These are phyloP conservation scores for Phalaenopsis equestris DNA, from an alignment of 106 monocot species.

Conservation along the genomic window DNA sequence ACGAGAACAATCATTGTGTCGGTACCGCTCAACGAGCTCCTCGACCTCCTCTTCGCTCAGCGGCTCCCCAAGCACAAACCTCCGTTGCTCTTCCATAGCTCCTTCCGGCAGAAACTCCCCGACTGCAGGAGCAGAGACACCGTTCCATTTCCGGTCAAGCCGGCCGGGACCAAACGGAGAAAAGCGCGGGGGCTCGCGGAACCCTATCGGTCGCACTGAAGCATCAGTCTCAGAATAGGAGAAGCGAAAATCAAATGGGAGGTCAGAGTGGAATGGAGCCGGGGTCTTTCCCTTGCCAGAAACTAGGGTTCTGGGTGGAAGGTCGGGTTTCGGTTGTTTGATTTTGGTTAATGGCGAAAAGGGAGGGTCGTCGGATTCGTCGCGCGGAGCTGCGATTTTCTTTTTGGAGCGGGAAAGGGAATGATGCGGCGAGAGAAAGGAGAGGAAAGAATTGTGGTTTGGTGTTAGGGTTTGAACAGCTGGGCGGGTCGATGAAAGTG, in stretches of 20 bases:
- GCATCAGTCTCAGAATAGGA: constrained; percentile 79
- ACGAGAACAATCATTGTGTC: constrained; percentile 62
- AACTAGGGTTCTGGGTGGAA: not conserved
- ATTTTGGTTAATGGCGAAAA: constrained; percentile 19
- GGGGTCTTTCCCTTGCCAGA: not conserved
- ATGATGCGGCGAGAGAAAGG: not conserved
- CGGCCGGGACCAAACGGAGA: constrained; percentile 90
- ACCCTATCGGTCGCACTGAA: constrained; percentile 50
- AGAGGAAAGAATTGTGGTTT: not conserved
- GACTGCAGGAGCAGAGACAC: constrained; percentile 38
- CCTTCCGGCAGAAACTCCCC: not conserved
- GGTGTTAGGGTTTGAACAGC: not conserved
- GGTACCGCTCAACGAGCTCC: constrained; percentile 69
- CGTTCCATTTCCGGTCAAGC: constrained; percentile 72
- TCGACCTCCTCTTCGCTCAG: constrained; percentile 54
- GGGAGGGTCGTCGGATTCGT: constrained; percentile 36
- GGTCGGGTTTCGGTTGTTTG: not conserved
- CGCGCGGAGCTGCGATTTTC: constrained; percentile 4
- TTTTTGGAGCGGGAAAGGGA: not conserved
- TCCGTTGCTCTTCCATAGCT: constrained; percentile 18
- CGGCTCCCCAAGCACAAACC: constrained; percentile 50
- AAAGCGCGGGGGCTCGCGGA: constrained; percentile 78
- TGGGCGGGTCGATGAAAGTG: too few relatives aligned
- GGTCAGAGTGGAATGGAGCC: constrained; percentile 43
- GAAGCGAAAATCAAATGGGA: constrained; percentile 93